Conservation (phyloP, 306 rosid species). For the Vigna radiata region DNA sequence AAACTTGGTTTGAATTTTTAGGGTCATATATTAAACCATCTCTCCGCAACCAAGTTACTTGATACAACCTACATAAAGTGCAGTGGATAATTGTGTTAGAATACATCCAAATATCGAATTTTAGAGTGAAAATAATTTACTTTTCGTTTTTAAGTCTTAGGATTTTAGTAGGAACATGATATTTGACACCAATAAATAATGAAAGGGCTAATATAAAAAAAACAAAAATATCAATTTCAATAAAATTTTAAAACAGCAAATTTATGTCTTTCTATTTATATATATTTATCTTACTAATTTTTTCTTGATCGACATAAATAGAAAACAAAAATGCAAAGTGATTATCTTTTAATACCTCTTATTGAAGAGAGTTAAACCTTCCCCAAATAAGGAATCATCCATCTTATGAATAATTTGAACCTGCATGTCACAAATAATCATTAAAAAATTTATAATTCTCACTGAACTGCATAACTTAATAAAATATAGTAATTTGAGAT, state of each 20-base stretch:
- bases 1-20: slow-evolving; percentile 72
- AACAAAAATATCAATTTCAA: no score
- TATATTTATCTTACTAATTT: background rate
- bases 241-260: no score
- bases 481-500: slow-evolving; percentile 3
- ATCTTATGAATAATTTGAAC: slow-evolving; percentile 68
- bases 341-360: slow-evolving; percentile 62
- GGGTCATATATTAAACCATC: slow-evolving; percentile 80
- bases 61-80: slow-evolving; percentile 80
- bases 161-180: no score
- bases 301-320: background rate
- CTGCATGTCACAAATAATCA: slow-evolving; percentile 51
- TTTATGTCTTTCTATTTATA: no score
- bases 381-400: slow-evolving; percentile 75
- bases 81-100: slow-evolving; percentile 31
- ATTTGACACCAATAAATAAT: no score
- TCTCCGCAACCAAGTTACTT: slow-evolving; percentile 79
- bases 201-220: no score
- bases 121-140: background rate
- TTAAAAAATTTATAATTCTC: background rate
- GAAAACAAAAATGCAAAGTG: slow-evolving; percentile 7
- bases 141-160: no score
- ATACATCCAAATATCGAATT: slow-evolving; percentile 15
- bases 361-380: slow-evolving; percentile 82
- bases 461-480: background rate